A percentile compares a stretch with the other conserved stretches of the same genome.
These are phyloP conservation scores for Verbascum thapsus DNA, from an alignment of 257 asterid genomes.

Conservation along the genomic window DNA sequence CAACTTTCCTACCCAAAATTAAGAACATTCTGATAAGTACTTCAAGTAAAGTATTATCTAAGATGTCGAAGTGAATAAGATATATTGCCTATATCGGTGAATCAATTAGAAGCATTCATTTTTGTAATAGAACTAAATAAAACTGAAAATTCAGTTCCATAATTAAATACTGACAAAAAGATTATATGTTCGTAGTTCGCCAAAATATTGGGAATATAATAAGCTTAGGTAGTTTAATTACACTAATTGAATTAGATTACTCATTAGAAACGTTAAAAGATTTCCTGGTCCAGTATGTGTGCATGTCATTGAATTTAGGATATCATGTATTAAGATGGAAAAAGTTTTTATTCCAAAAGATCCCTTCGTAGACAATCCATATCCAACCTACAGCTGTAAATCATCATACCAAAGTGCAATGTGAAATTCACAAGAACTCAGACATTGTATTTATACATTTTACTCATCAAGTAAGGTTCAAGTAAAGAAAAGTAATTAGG, in stretches of 20 bases:
- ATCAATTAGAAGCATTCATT: conserved; percentile 1
- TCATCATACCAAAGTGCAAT: neutral
- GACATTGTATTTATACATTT: neutral
- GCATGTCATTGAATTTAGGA: neutral
- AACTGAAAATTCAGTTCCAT: conserved; percentile 19
- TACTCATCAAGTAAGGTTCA: neutral
- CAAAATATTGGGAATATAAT: neutral
- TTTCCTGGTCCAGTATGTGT: neutral
- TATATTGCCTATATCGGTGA: neutral
- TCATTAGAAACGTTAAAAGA: neutral
- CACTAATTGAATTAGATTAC: neutral
- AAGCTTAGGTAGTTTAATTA: neutral
- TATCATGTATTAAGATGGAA: neutral
- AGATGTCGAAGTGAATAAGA: conserved; percentile 5
- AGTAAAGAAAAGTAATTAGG: neutral
- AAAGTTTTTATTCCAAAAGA: conserved; percentile 1
- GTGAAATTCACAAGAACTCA: conserved; percentile 2
- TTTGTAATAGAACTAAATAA: neutral
- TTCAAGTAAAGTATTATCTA: conserved; percentile 9
- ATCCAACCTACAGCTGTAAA: conserved; percentile 7
- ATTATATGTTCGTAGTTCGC: neutral
- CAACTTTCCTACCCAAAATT: neutral
- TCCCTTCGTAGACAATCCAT: neutral
- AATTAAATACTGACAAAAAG: conserved; percentile 3
- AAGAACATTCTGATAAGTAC: neutral